Conservation (phyloP, 1,284 basidiomycete genomes). For the Phenoliferia sp. region DNA sequence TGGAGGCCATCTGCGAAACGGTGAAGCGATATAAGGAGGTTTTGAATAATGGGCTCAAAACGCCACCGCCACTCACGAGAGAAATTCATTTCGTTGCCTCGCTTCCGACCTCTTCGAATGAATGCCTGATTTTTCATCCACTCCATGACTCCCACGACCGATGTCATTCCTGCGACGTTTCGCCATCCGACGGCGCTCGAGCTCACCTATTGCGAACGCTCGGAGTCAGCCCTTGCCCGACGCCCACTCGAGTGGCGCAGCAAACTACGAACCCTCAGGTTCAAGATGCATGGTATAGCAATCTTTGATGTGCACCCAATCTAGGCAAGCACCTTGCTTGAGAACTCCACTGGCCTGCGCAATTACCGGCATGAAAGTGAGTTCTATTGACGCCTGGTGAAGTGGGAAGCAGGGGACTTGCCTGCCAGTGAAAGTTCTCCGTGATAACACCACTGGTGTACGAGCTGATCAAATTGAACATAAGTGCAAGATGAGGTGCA, state of each 20-base stretch:
- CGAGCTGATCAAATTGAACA: neutral
- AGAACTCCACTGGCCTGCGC: neutral
- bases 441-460: neutral
- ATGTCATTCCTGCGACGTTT: neutral
- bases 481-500: neutral
- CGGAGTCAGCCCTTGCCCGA: neutral
- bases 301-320: neutral
- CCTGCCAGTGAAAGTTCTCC: neutral
- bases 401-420: neutral
- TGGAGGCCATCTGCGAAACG: neutral
- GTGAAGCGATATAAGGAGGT: neutral
- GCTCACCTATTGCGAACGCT: neutral
- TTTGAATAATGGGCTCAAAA: neutral
- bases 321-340: neutral
- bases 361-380: neutral
- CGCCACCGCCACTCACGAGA: neutral
- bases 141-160: neutral
- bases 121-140: neutral
- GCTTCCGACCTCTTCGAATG: neutral
- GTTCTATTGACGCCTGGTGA: neutral
- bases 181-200: neutral
- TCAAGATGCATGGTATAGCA: neutral
- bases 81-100: neutral
- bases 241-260: neutral
- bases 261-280: neutral